These are phyloP conservation scores for Eucommia ulmoides DNA, from an alignment of 257 asterid species.

Conservation along the genomic window DNA sequence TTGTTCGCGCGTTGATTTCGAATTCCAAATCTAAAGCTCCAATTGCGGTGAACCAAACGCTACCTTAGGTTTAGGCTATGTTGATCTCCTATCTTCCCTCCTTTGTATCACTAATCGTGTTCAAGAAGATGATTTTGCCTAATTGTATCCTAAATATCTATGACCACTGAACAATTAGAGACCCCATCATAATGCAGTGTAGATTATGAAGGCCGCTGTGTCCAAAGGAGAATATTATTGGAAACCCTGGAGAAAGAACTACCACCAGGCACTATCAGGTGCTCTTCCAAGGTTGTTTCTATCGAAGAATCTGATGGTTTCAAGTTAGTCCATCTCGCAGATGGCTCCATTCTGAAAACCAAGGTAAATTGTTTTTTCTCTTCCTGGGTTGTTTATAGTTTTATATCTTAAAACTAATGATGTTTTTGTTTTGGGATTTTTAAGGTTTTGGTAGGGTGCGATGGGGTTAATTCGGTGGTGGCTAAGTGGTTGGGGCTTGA, in stretches of 20 bases:
- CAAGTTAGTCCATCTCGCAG: constrained; percentile 25
- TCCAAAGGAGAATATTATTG: constrained; percentile 25
- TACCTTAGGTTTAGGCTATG: no score
- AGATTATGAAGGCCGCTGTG: constrained; percentile 29
- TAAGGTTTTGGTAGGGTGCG: constrained; percentile 78
- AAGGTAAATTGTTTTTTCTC: constrained; percentile 15
- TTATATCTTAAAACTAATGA: no score
- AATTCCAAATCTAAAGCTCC: no score
- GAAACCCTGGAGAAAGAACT: constrained; percentile 26
- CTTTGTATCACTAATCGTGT: no score
- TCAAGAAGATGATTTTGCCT: neutral
- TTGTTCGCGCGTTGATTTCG: no score
- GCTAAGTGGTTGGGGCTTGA: constrained; percentile 65
- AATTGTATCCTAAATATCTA: no score
- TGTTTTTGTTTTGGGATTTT: no score
- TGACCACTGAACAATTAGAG: neutral
- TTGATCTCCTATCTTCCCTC: no score
- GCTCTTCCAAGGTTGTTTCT: constrained; percentile 21
- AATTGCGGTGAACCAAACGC: neutral
- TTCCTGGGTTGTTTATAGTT: no score
- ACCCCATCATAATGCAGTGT: constrained; percentile 11
- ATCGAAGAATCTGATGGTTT: constrained; percentile 21
- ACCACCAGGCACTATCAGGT: constrained; percentile 29
- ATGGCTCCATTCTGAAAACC: constrained; percentile 26
- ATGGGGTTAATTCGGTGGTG: constrained; percentile 70